phyloP scores from a whole-genome alignment of 2,329 filamentous ascomycete genomes.

The Rhynchosporium secalis region DNA sequence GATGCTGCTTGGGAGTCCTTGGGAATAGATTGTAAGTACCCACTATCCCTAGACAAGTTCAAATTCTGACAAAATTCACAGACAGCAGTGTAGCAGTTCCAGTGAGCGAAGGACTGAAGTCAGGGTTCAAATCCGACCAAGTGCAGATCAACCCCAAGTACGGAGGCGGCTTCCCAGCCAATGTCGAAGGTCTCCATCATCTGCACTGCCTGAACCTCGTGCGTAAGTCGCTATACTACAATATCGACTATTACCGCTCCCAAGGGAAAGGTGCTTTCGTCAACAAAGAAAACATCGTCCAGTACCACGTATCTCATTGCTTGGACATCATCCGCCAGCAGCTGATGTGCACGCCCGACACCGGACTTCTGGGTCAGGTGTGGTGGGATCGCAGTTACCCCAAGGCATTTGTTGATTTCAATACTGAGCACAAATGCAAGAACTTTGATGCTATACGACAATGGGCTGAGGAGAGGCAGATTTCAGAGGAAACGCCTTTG shows the following conservation, averaged over 20 bases:
- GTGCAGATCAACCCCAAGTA: slow-evolving; percentile 52
- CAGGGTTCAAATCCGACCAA: slow-evolving; percentile 48
- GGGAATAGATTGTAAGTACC: slow-evolving; percentile 50
- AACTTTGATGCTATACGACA: slow-evolving; percentile 52
- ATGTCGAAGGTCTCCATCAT: slow-evolving; percentile 50
- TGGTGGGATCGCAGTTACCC: slow-evolving; percentile 50
- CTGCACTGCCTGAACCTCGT: slow-evolving; percentile 56
- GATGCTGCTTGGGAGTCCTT: slow-evolving; percentile 54
- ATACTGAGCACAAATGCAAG: slow-evolving; percentile 53
- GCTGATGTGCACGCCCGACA: slow-evolving; percentile 55
- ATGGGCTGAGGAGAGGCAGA: slow-evolving; percentile 53
- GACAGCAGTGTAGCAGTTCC: slow-evolving; percentile 46
- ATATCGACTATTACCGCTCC: slow-evolving; percentile 52
- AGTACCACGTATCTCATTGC: slow-evolving; percentile 54
- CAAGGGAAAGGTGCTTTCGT: slow-evolving; percentile 49
- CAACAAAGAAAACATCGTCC: slow-evolving; percentile 51
- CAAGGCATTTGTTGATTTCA: slow-evolving; percentile 53
- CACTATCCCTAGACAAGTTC: background rate
- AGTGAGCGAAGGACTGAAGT: slow-evolving; percentile 42
- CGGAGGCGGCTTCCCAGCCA: slow-evolving; percentile 52
- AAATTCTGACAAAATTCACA: slow-evolving; percentile 26
- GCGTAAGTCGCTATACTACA: slow-evolving; percentile 53
- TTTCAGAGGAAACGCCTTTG: slow-evolving; percentile 34
- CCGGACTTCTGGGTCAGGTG: slow-evolving; percentile 54
- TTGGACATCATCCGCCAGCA: slow-evolving; percentile 56